Evolutionary conservation across 140 eudicot genomes (phyloP).

Genomic region (Senecio squalidus): DNA sequence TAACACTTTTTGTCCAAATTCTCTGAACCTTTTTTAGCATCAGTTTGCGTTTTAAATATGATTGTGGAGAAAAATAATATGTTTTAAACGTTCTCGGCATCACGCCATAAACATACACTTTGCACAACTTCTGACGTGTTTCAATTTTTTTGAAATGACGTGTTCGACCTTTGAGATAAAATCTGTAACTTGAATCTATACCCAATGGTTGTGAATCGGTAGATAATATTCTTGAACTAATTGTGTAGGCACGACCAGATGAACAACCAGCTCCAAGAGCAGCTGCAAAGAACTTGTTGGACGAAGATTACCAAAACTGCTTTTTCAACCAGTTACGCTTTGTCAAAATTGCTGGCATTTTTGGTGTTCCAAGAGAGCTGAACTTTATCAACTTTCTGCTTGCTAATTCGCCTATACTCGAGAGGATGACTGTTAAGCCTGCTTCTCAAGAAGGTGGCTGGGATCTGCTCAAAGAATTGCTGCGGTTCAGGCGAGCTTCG

Average conservation of each 20-base stretch:
- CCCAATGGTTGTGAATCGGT: neutral
- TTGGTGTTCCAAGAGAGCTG: slow-evolving; percentile 52
- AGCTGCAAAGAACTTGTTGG: slow-evolving; percentile 21
- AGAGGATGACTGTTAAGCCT: slow-evolving; percentile 80
- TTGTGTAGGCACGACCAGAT: slow-evolving; percentile 70
- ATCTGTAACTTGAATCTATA: no score
- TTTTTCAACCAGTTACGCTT: slow-evolving; percentile 47
- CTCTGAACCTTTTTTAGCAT: no score
- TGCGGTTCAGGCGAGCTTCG: slow-evolving; percentile 78
- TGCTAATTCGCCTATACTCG: slow-evolving; percentile 65
- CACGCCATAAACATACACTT: no score
- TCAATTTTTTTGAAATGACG: no score
- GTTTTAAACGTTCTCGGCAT: no score
- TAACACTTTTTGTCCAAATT: no score
- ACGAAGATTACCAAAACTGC: slow-evolving; percentile 43
- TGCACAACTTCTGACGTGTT: no score
- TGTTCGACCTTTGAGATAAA: no score
- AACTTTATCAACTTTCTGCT: slow-evolving; percentile 71
- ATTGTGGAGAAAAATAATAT: no score
- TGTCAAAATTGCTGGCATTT: slow-evolving; percentile 60
- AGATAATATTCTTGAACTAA: neutral
- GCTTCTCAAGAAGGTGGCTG: slow-evolving; percentile 53
- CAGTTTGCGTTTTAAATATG: no score
- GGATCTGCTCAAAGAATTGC: slow-evolving; percentile 68
- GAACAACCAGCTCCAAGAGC: slow-evolving; percentile 37